phyloP scores from a whole-genome alignment of 805 yeast species.

The Blastobotrys attinorum region DNA sequence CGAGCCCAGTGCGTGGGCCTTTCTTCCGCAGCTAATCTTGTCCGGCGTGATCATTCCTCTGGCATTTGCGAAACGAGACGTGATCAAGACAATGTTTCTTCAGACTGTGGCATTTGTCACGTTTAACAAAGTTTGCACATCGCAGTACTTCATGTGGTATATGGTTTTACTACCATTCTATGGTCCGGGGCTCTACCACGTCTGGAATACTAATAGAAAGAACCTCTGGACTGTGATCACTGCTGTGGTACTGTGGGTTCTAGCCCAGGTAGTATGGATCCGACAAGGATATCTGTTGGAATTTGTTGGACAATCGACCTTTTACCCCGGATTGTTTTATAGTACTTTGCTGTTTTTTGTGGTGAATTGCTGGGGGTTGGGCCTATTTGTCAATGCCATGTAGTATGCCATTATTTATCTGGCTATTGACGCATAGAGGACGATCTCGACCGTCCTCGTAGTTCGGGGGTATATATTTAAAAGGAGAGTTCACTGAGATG shows the following conservation, averaged over 20 bases:
- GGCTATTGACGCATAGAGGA: neutral
- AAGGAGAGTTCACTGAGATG: too few species aligned
- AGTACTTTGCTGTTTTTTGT: conserved; percentile 53
- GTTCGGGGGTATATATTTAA: too few species aligned
- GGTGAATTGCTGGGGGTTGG: conserved; percentile 53
- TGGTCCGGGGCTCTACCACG: conserved; percentile 4
- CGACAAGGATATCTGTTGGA: conserved; percentile 70
- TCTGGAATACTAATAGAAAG: neutral
- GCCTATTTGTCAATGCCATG: conserved; percentile 44
- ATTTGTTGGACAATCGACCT: conserved; percentile 63
- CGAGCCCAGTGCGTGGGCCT: conserved; percentile 53
- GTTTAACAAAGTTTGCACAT: conserved; percentile 78
- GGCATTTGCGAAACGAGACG: conserved; percentile 34
- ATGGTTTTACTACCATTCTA: conserved; percentile 74
- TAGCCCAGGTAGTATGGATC: conserved; percentile 72
- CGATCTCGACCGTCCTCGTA: too few species aligned
- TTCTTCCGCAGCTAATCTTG: conserved; percentile 70
- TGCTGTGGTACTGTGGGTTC: conserved; percentile 52
- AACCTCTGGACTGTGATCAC: neutral
- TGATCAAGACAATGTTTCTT: conserved; percentile 53
- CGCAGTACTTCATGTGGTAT: conserved; percentile 96
- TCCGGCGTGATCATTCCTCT: conserved; percentile 55
- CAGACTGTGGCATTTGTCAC: conserved; percentile 75
- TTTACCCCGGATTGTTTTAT: conserved; percentile 48
- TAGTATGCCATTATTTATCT: conserved; percentile 2